phyloP scores from a whole-genome alignment of 2,329 filamentous ascomycete genomes.

The Trichoderma cornu-damae region DNA sequence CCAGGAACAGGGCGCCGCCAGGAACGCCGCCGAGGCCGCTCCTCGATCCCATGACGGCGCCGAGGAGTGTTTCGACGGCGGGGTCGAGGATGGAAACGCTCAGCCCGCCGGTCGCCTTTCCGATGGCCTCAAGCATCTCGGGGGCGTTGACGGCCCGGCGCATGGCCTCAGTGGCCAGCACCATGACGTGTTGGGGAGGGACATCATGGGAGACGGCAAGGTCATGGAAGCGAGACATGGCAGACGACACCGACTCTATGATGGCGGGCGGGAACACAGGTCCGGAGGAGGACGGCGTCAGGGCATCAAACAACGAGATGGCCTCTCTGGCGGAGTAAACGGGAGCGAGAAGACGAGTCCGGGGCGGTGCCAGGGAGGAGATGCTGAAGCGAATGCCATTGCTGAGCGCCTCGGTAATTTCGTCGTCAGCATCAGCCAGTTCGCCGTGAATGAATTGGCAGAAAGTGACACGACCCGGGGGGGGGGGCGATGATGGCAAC shows the following conservation, averaged over 20 bases:
- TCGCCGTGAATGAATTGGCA: no score
- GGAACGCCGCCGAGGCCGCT: constrained; percentile 63
- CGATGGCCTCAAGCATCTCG: constrained; percentile 62
- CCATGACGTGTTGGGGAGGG: constrained; percentile 56
- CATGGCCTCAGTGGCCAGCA: constrained; percentile 87
- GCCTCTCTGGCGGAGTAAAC: constrained; percentile 71
- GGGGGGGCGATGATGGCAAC: neutral
- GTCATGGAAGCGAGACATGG: constrained; percentile 63
- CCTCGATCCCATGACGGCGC: constrained; percentile 71
- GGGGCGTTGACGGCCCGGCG: constrained; percentile 70
- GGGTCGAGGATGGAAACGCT: constrained; percentile 69
- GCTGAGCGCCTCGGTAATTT: constrained; percentile 41
- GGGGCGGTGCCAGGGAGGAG: constrained; percentile 68
- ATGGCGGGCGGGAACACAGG: constrained; percentile 48
- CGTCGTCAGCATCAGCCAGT: constrained; percentile 9
- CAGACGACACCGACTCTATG: constrained; percentile 60
- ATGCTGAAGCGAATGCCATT: constrained; percentile 94
- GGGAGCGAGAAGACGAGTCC: constrained; percentile 67
- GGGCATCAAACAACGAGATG: constrained; percentile 83
- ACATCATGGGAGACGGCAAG: constrained; percentile 69
- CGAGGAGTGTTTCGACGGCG: constrained; percentile 75
- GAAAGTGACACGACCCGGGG: no score
- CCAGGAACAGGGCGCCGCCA: constrained; percentile 69
- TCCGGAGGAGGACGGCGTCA: constrained; percentile 46
- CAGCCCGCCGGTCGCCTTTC: constrained; percentile 56